Percentiles rank a stretch among this genome's conserved stretches.
phyloP scores from a whole-genome alignment of 257 asterid genomes.

The Scutellaria galericulata region DNA sequence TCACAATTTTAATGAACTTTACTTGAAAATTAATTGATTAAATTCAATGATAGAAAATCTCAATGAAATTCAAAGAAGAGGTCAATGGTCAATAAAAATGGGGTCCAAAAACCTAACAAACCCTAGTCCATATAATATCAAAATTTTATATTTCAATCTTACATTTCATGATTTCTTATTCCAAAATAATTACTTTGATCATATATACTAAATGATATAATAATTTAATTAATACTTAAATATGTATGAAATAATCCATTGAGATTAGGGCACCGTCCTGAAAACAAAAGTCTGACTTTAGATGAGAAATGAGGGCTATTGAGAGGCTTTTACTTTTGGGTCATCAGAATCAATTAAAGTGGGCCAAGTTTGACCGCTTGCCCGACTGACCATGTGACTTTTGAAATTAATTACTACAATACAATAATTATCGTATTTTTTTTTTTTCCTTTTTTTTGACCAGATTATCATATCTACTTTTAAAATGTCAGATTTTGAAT shows the following conservation, averaged over 20 bases:
- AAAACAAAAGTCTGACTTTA: conserved; percentile 45
- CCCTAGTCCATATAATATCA: not conserved
- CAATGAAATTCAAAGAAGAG: not conserved
- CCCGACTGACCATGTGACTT: conserved; percentile 50
- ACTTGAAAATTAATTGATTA: too few species aligned
- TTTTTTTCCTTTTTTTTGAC: too few species aligned
- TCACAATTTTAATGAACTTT: too few species aligned
- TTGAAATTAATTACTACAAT: conserved; percentile 31
- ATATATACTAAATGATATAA: too few species aligned
- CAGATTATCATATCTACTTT: not conserved
- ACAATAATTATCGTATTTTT: conserved; percentile 23
- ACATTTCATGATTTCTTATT: too few species aligned
- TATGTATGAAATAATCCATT: too few species aligned
- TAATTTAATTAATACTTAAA: too few species aligned
- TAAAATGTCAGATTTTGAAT: conserved; percentile 2
- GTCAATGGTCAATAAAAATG: conserved; percentile 10
- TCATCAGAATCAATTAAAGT: conserved; percentile 40
- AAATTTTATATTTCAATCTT: too few species aligned
- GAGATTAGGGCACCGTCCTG: not conserved
- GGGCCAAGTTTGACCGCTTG: conserved; percentile 59
- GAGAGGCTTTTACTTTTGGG: conserved; percentile 19
- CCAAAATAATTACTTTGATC: too few species aligned
- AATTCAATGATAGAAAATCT: not conserved
- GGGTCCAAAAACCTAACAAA: conserved; percentile 29
- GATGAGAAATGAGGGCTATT: conserved; percentile 31